Evolutionary conservation across 495 filamentous ascomycete genomes (phyloP).

Genomic region (Lepraria neglecta): DNA sequence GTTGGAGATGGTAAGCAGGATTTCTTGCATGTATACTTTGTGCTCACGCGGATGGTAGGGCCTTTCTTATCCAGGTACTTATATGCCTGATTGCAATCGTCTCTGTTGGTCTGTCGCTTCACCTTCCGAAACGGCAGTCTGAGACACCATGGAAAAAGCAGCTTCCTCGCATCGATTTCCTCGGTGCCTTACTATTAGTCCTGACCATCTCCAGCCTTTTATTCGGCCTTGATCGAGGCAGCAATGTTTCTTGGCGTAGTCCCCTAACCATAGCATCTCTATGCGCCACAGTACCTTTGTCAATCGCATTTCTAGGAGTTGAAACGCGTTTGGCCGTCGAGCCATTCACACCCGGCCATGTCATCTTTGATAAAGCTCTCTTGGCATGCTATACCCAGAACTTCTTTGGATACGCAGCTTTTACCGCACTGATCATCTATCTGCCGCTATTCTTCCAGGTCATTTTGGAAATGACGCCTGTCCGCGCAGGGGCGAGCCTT

Average conservation of each 20-base stretch:
- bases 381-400: conserved; percentile 20
- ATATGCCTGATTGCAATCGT: conserved; percentile 13
- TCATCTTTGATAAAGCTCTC: conserved; percentile 23
- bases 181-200: conserved; percentile 18
- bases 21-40: not conserved
- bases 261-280: conserved; percentile 14
- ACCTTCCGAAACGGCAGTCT: conserved; percentile 20
- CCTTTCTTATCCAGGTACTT: conserved; percentile 20
- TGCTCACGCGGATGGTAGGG: conserved; percentile 7
- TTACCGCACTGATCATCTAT: conserved; percentile 17
- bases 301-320: conserved; percentile 5
- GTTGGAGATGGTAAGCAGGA: conserved; percentile 23
- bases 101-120: conserved; percentile 10
- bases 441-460: conserved; percentile 19
- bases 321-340: conserved; percentile 20
- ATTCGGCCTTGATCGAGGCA: conserved; percentile 21
- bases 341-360: conserved; percentile 21
- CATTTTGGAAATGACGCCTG: conserved; percentile 13
- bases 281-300: conserved; percentile 11
- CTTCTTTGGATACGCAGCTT: conserved; percentile 17
- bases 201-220: conserved; percentile 7
- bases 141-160: conserved; percentile 19
- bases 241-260: conserved; percentile 19
- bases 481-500: conserved; percentile 16
- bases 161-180: conserved; percentile 21